Conservation (phyloP, 2,329 filamentous ascomycete genomes). For the Clonostachys byssicola region DNA sequence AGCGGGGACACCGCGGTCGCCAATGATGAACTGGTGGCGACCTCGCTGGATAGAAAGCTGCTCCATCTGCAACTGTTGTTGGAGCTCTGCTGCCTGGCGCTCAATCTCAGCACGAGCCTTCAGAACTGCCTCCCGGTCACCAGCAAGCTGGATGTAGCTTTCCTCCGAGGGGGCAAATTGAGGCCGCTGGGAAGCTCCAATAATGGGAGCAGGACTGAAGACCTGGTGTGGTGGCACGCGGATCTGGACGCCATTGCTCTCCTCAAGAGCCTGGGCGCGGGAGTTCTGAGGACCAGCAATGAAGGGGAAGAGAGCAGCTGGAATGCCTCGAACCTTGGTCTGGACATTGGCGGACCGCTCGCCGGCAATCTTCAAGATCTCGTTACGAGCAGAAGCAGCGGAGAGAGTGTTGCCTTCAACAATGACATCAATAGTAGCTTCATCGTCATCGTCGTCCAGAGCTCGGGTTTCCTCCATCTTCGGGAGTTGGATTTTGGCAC, state of each 20-base stretch:
- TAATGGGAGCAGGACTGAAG: constrained; percentile 67
- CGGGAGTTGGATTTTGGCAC: constrained; percentile 86
- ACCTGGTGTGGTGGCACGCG: constrained; percentile 79
- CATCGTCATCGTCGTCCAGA: constrained; percentile 65
- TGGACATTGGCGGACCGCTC: constrained; percentile 81
- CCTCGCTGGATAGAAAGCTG: constrained; percentile 80
- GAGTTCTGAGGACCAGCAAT: constrained; percentile 76
- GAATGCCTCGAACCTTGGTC: constrained; percentile 77
- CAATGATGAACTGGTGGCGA: constrained; percentile 92
- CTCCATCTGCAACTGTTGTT: constrained; percentile 70
- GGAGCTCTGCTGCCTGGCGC: constrained; percentile 70
- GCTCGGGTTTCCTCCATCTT: constrained; percentile 64
- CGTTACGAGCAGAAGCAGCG: constrained; percentile 75
- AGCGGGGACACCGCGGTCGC: constrained; percentile 72
- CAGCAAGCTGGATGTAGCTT: constrained; percentile 78
- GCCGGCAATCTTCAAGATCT: constrained; percentile 82
- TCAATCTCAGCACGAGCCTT: constrained; percentile 79
- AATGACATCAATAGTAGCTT: constrained; percentile 77
- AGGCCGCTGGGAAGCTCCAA: constrained; percentile 59
- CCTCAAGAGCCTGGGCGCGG: constrained; percentile 65
- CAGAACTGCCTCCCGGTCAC: constrained; percentile 79
- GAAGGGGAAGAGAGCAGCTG: constrained; percentile 93
- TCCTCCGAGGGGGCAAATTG: constrained; percentile 68
- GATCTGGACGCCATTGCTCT: constrained; percentile 74
- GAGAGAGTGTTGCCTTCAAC: constrained; percentile 91